Base-by-base conservation (phyloP, 257 asterid genomes). In the Voacanga thouarsii region DNA sequence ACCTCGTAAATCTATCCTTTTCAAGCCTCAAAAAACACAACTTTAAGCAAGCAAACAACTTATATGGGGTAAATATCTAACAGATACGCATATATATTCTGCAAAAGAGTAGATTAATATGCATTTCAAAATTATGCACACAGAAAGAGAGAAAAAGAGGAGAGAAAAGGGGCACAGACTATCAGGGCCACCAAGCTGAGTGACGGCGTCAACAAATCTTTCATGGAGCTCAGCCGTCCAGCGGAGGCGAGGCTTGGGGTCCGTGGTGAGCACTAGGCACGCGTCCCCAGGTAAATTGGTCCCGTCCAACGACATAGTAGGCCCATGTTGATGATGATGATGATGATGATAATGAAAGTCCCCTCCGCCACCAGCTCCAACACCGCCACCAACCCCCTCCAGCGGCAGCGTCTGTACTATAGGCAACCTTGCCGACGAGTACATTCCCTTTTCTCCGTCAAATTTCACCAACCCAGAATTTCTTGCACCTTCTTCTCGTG, bases 161-260 rank as follows among this genome's bases (percentile, higher is more conserved):
- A 57, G 8, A 44, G 47, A 49, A 61, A 63, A 49, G 57, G 37
- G 45, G 74, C 51, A 86, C 89, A 0, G 14, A 89, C 92, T 87
- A 71, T 89, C 88, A 39, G 90, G 90, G 86, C 92, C 94, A 30
- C 94, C 94, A 44, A 89, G 94, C 82, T 89, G 88, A 14, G 80
- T 74, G 24, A 89, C 87, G 1, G 90, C 94, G 3, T 89, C 90
- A 14, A 89, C 84, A 50, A 89, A 89, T 37, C 88, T 79, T 74
- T 88, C 90, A 43, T 89, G 94, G 9, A 89, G 92, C 82, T 89
- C 94, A 16, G 80, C 83, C 15, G 92, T 88, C 94, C 94, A 89
- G 19, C 89, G 86, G 80, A 89, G 94, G 12, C 94, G 90, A 14
- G 92, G 94, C 80, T 86, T 84, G 8, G 90, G 83, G 66, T 89